phyloP scores from a whole-genome alignment of 352 stramenopile species.

The Phytophthora tubulina region DNA sequence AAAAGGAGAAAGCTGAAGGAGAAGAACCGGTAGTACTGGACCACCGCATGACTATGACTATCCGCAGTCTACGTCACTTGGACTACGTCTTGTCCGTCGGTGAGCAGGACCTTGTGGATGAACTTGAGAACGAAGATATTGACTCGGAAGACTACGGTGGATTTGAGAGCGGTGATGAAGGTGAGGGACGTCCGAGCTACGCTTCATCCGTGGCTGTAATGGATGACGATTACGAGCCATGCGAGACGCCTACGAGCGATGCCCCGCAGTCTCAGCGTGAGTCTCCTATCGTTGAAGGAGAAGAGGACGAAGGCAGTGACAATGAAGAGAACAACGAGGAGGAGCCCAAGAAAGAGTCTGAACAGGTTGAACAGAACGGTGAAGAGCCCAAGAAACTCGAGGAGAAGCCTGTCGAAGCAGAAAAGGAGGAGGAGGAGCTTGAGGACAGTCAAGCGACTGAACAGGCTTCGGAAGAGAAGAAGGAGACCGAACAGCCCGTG shows the following conservation, averaged over 20 bases:
- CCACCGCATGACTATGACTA: conserved; percentile 48
- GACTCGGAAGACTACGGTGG: conserved; percentile 37
- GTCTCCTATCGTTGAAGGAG: conserved; percentile 43
- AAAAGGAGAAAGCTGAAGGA: conserved; percentile 11
- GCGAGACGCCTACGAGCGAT: conserved; percentile 39
- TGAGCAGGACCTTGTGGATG: conserved; percentile 41
- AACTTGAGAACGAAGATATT: conserved; percentile 42
- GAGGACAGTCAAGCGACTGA: background rate
- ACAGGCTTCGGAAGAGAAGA: conserved; percentile 2
- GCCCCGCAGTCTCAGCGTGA: conserved; percentile 27
- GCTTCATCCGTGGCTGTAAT: conserved; percentile 69
- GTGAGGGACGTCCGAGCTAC: conserved; percentile 45
- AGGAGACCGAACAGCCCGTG: background rate
- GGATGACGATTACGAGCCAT: conserved; percentile 45
- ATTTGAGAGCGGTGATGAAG: conserved; percentile 50
- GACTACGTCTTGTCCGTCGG: conserved; percentile 57
- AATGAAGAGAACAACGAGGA: background rate
- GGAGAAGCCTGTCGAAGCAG: background rate
- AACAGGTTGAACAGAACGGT: conserved; percentile 4
- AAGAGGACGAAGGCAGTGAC: conserved; percentile 24
- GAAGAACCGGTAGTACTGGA: conserved; percentile 63
- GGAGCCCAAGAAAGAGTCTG: conserved; percentile 2
- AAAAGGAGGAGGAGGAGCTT: conserved; percentile 6
- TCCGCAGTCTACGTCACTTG: conserved; percentile 51
- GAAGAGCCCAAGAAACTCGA: background rate